Evolutionary conservation across 208 protist species (phyloP).

Genomic region (Tritrichomonas musculus): DNA sequence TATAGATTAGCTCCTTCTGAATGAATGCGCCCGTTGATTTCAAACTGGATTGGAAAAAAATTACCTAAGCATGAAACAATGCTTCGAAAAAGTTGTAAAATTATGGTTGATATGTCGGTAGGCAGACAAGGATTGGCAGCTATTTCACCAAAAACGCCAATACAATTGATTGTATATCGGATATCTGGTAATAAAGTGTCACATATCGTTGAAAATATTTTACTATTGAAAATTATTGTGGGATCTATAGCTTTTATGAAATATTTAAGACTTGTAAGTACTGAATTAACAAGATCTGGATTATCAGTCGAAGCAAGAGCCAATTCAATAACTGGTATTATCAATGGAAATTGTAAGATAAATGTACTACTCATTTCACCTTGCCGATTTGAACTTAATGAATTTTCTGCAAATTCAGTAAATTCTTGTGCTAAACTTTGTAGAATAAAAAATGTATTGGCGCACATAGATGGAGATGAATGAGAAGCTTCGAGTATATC

Average conservation of each 20-base stretch:
- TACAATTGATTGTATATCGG: too few species aligned
- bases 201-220: neutral
- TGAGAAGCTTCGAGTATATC: neutral
- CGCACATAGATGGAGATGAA: neutral
- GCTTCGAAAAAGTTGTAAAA: too few species aligned
- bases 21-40: too few species aligned
- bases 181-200: neutral
- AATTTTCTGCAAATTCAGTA: neutral
- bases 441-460: neutral
- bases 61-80: too few species aligned
- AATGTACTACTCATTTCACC: neutral
- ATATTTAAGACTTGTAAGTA: neutral
- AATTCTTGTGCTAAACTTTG: neutral
- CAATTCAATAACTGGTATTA: neutral
- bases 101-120: too few species aligned
- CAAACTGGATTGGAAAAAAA: too few species aligned
- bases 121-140: too few species aligned
- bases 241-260: neutral
- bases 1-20: too few species aligned
- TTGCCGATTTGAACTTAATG: neutral
- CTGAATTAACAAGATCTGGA: neutral
- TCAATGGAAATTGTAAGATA: neutral
- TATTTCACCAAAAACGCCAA: too few species aligned
- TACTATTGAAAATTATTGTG: neutral
- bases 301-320: neutral